Conservation (phyloP, 805 yeast species). For the Metschnikowia orientalis region DNA sequence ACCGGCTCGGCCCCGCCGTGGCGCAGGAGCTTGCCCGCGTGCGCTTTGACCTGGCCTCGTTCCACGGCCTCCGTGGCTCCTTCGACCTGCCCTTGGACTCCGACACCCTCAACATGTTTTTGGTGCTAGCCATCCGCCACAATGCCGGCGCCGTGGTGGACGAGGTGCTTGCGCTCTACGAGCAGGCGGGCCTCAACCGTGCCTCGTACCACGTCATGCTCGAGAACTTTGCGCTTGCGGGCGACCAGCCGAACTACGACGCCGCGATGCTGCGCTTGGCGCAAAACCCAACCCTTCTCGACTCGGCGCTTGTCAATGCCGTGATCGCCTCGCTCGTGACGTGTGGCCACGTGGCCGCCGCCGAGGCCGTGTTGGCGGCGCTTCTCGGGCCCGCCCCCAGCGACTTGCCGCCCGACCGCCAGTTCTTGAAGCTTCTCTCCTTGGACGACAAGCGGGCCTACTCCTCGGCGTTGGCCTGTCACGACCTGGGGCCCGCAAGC, state of each 20-base stretch:
- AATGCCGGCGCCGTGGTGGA: constrained; percentile 18
- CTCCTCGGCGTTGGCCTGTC: constrained; percentile 12
- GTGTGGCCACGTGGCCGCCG: constrained; percentile 9
- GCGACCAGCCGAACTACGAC: constrained; percentile 2
- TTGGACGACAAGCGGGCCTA: constrained; percentile 21
- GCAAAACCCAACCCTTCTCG: constrained; percentile 9
- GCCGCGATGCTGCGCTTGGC: constrained; percentile 4
- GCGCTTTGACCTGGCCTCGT: constrained; percentile 21
- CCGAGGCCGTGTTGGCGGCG: constrained; percentile 11
- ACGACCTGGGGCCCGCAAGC: constrained; percentile 15
- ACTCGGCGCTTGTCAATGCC: constrained; percentile 19
- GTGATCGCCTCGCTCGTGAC: constrained; percentile 17
- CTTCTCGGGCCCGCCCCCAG: constrained; percentile 1
- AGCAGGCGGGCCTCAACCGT: constrained; percentile 6
- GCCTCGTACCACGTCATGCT: constrained; percentile 14
- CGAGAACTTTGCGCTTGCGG: constrained; percentile 12
- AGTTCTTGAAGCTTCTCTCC: constrained; percentile 21
- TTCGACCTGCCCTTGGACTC: constrained; percentile 12
- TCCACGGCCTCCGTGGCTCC: constrained; percentile 16
- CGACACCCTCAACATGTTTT: constrained; percentile 24
- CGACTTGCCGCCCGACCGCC: constrained; percentile 10
- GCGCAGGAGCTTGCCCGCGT: constrained; percentile 3
- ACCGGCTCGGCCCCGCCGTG: neutral
- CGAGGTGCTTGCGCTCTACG: constrained; percentile 18
- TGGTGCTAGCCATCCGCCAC: constrained; percentile 29